phyloP scores from a whole-genome alignment of 2,329 filamentous ascomycete species.

The Pyricularia pennisetigena region DNA sequence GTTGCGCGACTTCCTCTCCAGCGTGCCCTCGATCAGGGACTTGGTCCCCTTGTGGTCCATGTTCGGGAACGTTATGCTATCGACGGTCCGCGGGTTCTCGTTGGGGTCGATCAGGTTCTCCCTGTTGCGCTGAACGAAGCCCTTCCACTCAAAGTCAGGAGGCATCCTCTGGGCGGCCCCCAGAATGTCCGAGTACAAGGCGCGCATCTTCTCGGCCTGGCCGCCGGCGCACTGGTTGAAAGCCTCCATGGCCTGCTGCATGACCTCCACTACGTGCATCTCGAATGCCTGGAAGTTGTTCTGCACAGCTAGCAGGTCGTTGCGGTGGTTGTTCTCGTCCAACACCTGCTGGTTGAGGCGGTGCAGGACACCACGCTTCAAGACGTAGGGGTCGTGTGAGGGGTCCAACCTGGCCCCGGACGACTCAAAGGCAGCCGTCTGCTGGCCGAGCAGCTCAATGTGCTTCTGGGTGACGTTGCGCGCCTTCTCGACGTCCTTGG shows the following conservation, averaged over 20 bases:
- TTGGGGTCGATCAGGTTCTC: constrained; percentile 70
- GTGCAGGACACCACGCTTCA: constrained; percentile 72
- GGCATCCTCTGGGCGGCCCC: constrained; percentile 67
- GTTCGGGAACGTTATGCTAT: constrained; percentile 76
- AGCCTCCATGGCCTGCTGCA: constrained; percentile 73
- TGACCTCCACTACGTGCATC: constrained; percentile 68
- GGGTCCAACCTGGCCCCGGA: constrained; percentile 61
- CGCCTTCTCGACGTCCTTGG: constrained; percentile 87
- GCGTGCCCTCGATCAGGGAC: constrained; percentile 74
- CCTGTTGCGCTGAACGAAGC: constrained; percentile 64
- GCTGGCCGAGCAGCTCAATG: constrained; percentile 84
- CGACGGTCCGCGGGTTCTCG: constrained; percentile 61
- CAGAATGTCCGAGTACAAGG: constrained; percentile 79
- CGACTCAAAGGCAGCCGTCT: constrained; percentile 72
- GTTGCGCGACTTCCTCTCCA: constrained; percentile 87
- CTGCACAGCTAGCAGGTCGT: constrained; percentile 87
- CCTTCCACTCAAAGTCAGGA: constrained; percentile 83
- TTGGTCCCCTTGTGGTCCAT: constrained; percentile 73
- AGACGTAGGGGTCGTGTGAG: constrained; percentile 76
- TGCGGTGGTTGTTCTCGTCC: constrained; percentile 92
- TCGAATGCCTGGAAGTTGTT: constrained; percentile 84
- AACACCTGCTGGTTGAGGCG: constrained; percentile 82
- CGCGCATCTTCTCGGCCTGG: constrained; percentile 72
- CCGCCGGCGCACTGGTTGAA: constrained; percentile 74
- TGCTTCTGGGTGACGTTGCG: constrained; percentile 85